Evolutionary conservation across 495 filamentous ascomycete species (phyloP), one percentile per base, ranked within the genome.

Genomic region (Trypethelium eluteriae): DNA sequence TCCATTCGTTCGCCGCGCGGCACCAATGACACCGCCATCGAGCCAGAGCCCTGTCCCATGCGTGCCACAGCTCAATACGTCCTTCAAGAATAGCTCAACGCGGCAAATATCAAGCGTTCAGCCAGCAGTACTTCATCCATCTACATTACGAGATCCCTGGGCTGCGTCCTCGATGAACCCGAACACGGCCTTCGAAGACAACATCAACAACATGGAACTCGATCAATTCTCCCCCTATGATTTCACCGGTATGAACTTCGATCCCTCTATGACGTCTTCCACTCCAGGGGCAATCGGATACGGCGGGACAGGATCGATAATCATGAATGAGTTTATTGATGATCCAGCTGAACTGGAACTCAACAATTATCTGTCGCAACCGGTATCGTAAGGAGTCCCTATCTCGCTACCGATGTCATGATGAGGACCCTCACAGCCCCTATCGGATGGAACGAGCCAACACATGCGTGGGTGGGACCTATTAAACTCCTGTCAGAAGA

Each of bases 1-100:
- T 36, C 53, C 53, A 36, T 59, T 59, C 32, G 53, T 32, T 10
- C 11, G 18, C 53, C 11, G 36, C 18, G 0, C 53, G 14, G 53
- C 53, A 7, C 53, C 53, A 59, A 59, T 59, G 53, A 59, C 53
- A 59, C 53, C 53, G 18, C 53, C 53, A 59, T 35, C 53, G 53
- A 59, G 53, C 18, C 53, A 59, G 53, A 59, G 53, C 36, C 53
- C 53, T 7, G 53, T 36, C 7, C 53, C 32, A 14, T 34, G n/a
- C 32, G 32, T 36, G 9, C 18, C 32, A 35, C 53, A 34, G 10
- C 32, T 59, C 53, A 36, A 59, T 36, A 59, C 53, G 7, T 35
- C 53, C 3, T 59, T 59, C 53, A 59, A 59, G 53, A 59, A 59
- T 14, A 59, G 32, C 32, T 36, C 11, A 7, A 32, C 6, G 18